These are phyloP conservation scores for Coprinopsis marcescibilis DNA, from an alignment of 768 basidiomycete species.

Conservation along the genomic window DNA sequence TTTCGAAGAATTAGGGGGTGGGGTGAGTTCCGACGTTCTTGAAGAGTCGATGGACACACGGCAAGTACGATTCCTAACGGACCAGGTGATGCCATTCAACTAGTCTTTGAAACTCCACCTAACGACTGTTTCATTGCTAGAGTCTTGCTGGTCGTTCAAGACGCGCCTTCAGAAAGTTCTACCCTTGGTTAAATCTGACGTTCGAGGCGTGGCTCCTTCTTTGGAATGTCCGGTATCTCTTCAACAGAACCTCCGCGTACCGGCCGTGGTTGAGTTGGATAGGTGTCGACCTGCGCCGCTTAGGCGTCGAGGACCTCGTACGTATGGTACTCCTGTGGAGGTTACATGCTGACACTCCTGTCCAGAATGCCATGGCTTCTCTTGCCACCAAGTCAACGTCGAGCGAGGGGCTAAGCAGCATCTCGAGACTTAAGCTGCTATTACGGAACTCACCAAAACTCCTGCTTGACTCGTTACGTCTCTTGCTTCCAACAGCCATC, in stretches of 20 bases:
- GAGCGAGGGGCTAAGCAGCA: conserved; percentile 29
- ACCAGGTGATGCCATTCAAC: conserved; percentile 37
- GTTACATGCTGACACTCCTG: background rate
- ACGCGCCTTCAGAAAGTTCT: conserved; percentile 61
- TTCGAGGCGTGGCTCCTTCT: conserved; percentile 80
- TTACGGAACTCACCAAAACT: conserved; percentile 52
- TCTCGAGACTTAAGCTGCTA: conserved; percentile 40
- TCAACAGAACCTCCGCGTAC: conserved; percentile 80
- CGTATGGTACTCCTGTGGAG: conserved; percentile 20
- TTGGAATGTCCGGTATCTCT: conserved; percentile 87
- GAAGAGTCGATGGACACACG: conserved; percentile 45
- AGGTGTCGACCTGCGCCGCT: conserved; percentile 74
- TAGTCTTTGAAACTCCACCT: background rate
- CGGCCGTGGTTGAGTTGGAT: conserved; percentile 90
- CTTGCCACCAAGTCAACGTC: conserved; percentile 25
- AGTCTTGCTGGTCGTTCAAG: conserved; percentile 48
- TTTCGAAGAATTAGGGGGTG: conserved; percentile 86
- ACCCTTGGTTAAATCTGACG: conserved; percentile 75
- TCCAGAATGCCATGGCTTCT: conserved; percentile 36
- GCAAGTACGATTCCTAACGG: conserved; percentile 40
- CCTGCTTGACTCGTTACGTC: conserved; percentile 69
- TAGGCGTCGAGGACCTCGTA: conserved; percentile 76
- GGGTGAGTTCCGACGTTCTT: conserved; percentile 58
- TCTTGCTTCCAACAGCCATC: conserved; percentile 81
- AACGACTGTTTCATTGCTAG: conserved; percentile 26